These are phyloP conservation scores for Stentor roeselii DNA, from an alignment of 73 alveolate species.

Conservation along the genomic window DNA sequence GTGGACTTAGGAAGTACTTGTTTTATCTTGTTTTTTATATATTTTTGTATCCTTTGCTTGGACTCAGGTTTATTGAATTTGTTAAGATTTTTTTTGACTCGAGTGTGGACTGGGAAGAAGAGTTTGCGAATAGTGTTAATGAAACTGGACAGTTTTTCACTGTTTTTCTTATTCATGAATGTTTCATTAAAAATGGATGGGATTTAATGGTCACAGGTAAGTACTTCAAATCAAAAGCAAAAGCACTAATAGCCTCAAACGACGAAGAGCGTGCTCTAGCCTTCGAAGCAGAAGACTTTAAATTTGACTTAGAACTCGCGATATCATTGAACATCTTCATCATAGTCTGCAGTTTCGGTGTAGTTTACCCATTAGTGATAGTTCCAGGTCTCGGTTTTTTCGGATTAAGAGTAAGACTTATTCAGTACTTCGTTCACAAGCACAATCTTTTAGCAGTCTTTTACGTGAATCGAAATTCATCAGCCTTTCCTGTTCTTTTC, in stretches of 20 bases:
- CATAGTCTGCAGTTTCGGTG: background rate
- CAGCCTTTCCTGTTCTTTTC: conserved; percentile 13
- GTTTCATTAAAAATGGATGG: conserved; percentile 7
- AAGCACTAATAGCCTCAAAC: background rate
- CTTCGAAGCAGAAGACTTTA: background rate
- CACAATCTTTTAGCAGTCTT: conserved; percentile 1
- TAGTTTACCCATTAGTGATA: background rate
- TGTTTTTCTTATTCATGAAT: conserved; percentile 7
- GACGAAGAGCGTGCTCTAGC: conserved; percentile 6
- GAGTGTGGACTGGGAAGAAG: background rate
- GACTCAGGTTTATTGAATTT: background rate
- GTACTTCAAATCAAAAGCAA: background rate
- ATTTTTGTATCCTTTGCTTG: conserved; percentile 21
- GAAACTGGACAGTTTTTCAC: conserved; percentile 21
- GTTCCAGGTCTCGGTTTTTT: background rate
- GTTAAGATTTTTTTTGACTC: conserved; percentile 5
- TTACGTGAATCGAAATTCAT: conserved; percentile 8
- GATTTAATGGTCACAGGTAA: background rate
- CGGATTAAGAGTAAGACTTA: background rate
- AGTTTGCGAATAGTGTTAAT: conserved; percentile 8
- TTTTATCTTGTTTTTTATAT: conserved; percentile 11
- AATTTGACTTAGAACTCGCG: conserved; percentile 4
- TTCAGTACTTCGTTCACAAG: background rate
- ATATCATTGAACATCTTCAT: background rate
- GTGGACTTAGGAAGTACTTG: conserved; percentile 2